Conservation (phyloP, 306 rosid genomes). For the Canavalia gladiata region DNA sequence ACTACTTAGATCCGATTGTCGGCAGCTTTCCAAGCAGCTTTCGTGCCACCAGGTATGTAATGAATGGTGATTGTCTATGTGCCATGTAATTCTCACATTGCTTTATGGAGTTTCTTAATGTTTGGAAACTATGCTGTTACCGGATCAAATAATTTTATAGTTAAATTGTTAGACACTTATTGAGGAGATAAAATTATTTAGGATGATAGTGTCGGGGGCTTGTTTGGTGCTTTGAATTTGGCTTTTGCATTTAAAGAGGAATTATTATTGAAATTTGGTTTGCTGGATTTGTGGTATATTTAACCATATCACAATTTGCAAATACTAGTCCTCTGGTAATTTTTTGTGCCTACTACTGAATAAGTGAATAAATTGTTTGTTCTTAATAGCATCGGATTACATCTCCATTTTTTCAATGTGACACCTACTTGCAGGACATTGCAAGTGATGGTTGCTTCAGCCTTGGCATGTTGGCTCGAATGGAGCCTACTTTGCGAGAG, state of each 20-base stretch:
- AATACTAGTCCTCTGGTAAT: not conserved
- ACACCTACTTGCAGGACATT: constrained; percentile 69
- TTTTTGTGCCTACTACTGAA: not conserved
- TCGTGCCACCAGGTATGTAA: constrained; percentile 85
- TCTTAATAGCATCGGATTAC: constrained; percentile 17
- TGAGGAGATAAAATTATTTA: not conserved
- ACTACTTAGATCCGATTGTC: constrained; percentile 64
- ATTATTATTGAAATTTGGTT: not conserved
- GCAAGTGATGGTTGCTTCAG: constrained; percentile 97
- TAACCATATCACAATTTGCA: not conserved
- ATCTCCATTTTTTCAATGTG: constrained; percentile 36
- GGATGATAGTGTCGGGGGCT: constrained; percentile 15
- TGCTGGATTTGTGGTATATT: constrained; percentile 4
- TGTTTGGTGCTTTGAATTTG: constrained; percentile 29
- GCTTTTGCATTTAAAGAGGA: not conserved
- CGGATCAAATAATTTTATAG: not conserved
- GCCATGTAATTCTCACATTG: constrained; percentile 17
- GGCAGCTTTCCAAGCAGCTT: constrained; percentile 63
- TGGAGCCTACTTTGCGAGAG: constrained; percentile 68
- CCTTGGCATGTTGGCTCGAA: constrained; percentile 93
- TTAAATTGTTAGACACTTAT: constrained; percentile 2
- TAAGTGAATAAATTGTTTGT: constrained; percentile 5
- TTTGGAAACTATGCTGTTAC: constrained; percentile 9
- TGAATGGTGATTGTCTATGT: not conserved
- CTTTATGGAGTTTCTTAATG: constrained; percentile 31